Base-by-base conservation (phyloP, 257 asterid genomes). In the Cinchona pubescens region DNA sequence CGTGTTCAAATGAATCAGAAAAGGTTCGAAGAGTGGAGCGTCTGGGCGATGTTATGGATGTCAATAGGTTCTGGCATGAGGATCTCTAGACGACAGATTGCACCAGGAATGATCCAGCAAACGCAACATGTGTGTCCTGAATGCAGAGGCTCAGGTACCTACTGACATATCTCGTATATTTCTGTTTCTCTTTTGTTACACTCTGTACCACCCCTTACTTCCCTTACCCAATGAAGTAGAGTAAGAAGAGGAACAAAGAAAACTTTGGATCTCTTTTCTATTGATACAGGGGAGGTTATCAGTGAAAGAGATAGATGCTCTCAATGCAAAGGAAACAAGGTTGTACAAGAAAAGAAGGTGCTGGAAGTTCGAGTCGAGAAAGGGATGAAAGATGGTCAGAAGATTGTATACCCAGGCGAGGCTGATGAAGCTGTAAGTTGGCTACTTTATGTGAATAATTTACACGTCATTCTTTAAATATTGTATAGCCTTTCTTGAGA, bases 111-210 rank as follows among this genome's bases (percentile, higher is more conserved):
- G 88, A 66, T 86, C 76, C 89, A 83, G 69, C 83, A 78, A 67
- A 76, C 83, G 84, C 93, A 83, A 56, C 86, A 83, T 61, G 66
- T 79, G 63, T 88, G 92, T 78, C 25, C 79, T 38, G 86, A 81
- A 65, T 88, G 90, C 86, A 81, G 73, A 71, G 92, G 92, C 75
- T 61, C 86, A 55, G 92, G 92, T 71, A 71, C 34, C n/a, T 12
- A 14, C 51, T 6, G 5, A 40, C 16, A 40, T 38, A 37, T 65
- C 2, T 32, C 1, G 6, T 13, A 12, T 65, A 2, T 13, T 21
- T 65, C 58, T 30, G 21, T 43, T 29, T 7, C 42, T 15, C 30
- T 69, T 46, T 34, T 46, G 25, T 48, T 12, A 32, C 49, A 69
- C 25, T 67, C 29, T 25, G n/a, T n/a, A 68, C 15, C 23, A 68